These are phyloP conservation scores for Globisporangium apiculatum DNA, from an alignment of 352 stramenopile species.

Conservation along the genomic window DNA sequence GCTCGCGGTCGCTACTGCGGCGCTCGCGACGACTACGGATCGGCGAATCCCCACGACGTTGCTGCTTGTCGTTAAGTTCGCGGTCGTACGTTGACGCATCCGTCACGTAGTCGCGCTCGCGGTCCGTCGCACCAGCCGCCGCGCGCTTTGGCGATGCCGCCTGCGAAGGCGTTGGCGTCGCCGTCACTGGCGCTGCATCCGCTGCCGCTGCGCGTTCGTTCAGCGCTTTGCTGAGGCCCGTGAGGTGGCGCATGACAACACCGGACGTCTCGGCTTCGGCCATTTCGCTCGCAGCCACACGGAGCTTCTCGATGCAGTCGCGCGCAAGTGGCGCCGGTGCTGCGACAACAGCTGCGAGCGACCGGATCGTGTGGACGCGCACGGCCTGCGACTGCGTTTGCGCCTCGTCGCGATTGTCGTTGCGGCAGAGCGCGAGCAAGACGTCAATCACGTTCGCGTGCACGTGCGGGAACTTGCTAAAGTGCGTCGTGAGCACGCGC, in stretches of 20 bases:
- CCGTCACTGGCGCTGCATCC: background rate
- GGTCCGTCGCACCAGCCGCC: background rate
- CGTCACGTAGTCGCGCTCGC: background rate
- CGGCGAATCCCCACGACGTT: too few species aligned
- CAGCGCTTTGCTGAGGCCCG: conserved; percentile 38
- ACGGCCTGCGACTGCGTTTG: conserved; percentile 35
- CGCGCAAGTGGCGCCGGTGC: conserved; percentile 17
- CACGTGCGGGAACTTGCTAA: conserved; percentile 71
- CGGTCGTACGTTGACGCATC: too few species aligned
- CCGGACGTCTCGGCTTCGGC: conserved; percentile 41
- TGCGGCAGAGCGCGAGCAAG: conserved; percentile 29
- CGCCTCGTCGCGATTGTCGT: conserved; percentile 12
- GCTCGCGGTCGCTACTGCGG: background rate
- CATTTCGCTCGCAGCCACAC: conserved; percentile 23
- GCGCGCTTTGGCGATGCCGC: background rate
- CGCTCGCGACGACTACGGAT: too few species aligned
- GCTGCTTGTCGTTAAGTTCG: too few species aligned
- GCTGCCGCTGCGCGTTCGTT: background rate
- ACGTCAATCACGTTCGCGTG: conserved; percentile 67
- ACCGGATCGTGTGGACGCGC: conserved; percentile 69
- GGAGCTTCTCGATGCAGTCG: conserved; percentile 37
- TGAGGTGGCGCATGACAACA: conserved; percentile 59
- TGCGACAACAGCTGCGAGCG: conserved; percentile 66
- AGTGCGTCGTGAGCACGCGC: conserved; percentile 72
- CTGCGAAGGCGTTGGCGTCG: background rate